Conservation (phyloP, 495 filamentous ascomycete genomes). For the Penicillium bialowiezense region DNA sequence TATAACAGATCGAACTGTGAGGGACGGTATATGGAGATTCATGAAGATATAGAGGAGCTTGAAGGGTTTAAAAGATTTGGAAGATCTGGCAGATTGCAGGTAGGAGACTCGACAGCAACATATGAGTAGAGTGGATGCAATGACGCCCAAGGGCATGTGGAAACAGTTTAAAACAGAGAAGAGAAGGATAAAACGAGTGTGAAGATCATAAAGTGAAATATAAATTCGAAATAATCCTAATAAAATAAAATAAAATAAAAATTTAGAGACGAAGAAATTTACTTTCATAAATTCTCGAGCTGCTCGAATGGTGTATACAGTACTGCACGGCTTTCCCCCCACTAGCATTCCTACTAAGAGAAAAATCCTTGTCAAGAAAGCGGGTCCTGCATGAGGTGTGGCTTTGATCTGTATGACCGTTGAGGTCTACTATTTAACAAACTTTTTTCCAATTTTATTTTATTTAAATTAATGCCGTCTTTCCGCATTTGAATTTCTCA, state of each 20-base stretch:
- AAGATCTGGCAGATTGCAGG: not conserved
- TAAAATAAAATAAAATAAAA: not conserved
- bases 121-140: slow-evolving; percentile 4
- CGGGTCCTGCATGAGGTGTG: slow-evolving; percentile 26
- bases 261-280: not conserved
- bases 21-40: not conserved
- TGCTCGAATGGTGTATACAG: slow-evolving; percentile 20
- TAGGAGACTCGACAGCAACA: not conserved
- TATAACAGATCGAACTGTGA: slow-evolving; percentile 1
- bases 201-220: not conserved
- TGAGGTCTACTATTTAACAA: slow-evolving; percentile 5
- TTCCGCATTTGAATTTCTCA: not conserved
- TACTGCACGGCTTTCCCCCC: slow-evolving; percentile 16
- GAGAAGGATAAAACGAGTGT: slow-evolving; percentile 2
- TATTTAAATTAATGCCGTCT: not conserved
- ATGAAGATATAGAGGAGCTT: not conserved
- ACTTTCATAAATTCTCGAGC: not conserved
- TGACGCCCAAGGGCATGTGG: slow-evolving; percentile 6
- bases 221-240: not conserved
- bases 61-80: too few relatives aligned
- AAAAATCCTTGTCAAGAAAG: slow-evolving; percentile 17
- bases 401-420: slow-evolving; percentile 20
- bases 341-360: slow-evolving; percentile 8
- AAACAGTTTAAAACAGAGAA: slow-evolving; percentile 4
- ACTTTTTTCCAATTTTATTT: not conserved